Percentiles rank a stretch among this genome's conserved stretches.
These are phyloP conservation scores for Umbelopsis vinacea DNA, from an alignment of 192 early-diverging fungal species.

Conservation along the genomic window DNA sequence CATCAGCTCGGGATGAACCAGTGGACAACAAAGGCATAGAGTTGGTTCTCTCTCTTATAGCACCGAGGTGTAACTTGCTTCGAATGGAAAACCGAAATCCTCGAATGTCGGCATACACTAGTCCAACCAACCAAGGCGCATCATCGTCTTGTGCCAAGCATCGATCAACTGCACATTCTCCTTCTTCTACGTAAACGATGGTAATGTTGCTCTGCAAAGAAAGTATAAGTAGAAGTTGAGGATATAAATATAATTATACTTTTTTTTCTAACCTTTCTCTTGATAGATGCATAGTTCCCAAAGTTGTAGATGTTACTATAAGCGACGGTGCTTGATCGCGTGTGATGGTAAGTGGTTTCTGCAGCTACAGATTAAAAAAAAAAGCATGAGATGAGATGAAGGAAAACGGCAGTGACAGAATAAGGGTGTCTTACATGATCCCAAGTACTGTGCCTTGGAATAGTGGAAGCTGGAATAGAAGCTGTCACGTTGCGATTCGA, in stretches of 20 bases:
- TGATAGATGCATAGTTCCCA: neutral
- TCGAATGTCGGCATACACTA: constrained; percentile 33
- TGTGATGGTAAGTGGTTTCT: constrained; percentile 11
- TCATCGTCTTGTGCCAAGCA: neutral
- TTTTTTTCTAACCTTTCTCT: constrained; percentile 3
- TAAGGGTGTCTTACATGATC: neutral
- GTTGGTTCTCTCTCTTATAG: constrained; percentile 15
- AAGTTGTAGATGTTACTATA: constrained; percentile 20
- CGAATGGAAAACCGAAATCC: constrained; percentile 35
- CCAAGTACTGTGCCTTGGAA: constrained; percentile 1
- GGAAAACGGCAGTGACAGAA: no score
- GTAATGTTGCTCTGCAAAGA: constrained; percentile 33
- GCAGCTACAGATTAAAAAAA: neutral
- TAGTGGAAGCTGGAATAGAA: constrained; percentile 13
- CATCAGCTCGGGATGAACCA: neutral
- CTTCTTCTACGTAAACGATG: constrained; percentile 39
- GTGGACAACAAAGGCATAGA: constrained; percentile 7
- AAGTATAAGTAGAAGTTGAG: neutral
- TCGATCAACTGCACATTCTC: constrained; percentile 7
- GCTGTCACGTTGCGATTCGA: constrained; percentile 10
- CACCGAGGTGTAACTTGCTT: constrained; percentile 16
- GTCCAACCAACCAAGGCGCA: constrained; percentile 27
- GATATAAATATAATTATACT: neutral
- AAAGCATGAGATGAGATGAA: neutral
- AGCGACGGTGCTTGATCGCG: neutral